Conservation (phyloP, 371 early-diverging fungal species). For the Rhizomucor miehei region DNA sequence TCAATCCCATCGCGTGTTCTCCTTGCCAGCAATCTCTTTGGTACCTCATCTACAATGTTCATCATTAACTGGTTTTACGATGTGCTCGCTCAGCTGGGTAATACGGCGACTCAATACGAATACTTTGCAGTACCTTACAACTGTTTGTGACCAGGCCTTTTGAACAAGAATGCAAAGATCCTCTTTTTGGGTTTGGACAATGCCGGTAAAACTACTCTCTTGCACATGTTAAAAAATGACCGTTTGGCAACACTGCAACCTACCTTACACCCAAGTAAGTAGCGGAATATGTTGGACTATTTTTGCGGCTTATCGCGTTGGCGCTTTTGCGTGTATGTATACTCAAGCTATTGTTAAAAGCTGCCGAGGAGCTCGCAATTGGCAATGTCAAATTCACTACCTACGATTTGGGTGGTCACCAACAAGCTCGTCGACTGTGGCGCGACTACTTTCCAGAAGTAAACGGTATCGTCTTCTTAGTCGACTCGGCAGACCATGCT, state of each 20-base stretch:
- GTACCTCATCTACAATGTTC: slow-evolving; percentile 61
- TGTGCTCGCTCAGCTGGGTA: slow-evolving; percentile 82
- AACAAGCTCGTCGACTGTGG: slow-evolving; percentile 97
- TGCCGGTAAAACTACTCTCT: slow-evolving; percentile 99
- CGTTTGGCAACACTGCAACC: slow-evolving; percentile 96
- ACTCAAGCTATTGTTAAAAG: slow-evolving; percentile 31
- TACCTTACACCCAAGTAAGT: slow-evolving; percentile 97
- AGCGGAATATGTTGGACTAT: no score
- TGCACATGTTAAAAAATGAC: slow-evolving; percentile 99
- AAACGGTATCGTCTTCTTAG: slow-evolving; percentile 94
- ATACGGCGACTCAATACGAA: slow-evolving; percentile 11
- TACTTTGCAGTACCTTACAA: neutral
- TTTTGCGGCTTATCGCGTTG: no score
- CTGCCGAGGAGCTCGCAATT: slow-evolving; percentile 95
- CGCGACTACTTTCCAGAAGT: slow-evolving; percentile 98
- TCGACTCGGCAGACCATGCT: slow-evolving; percentile 85
- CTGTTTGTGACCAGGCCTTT: slow-evolving; percentile 67
- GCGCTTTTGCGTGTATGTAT: neutral
- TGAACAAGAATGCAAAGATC: slow-evolving; percentile 98
- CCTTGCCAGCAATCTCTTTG: no score
- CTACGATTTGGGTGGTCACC: slow-evolving; percentile 96
- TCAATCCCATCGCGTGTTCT: no score
- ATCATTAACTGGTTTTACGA: slow-evolving; percentile 94
- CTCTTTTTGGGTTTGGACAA: slow-evolving; percentile 99
- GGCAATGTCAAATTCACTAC: slow-evolving; percentile 96